Conservation (phyloP, 139 green algal genomes). For the Chlamydomonas urium region DNA sequence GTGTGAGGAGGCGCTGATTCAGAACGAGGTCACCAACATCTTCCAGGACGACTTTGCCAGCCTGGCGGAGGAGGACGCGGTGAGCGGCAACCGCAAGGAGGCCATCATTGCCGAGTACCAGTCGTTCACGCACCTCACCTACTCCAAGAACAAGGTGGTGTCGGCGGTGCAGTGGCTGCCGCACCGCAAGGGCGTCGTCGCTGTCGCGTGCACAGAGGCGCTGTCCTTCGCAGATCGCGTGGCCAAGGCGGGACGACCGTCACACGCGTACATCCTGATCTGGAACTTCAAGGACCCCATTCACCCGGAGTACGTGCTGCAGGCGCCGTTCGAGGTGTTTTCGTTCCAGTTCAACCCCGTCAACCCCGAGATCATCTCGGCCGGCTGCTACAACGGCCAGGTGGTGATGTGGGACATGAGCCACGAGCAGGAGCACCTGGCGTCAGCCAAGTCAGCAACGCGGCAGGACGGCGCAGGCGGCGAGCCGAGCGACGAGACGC, state of each 20-base stretch:
- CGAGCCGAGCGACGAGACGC: neutral
- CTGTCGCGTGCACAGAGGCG: slow-evolving; percentile 60
- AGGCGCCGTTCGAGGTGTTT: slow-evolving; percentile 21
- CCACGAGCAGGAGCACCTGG: slow-evolving; percentile 31
- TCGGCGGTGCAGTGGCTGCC: slow-evolving; percentile 73
- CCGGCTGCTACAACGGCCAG: slow-evolving; percentile 75
- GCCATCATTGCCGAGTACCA: slow-evolving; percentile 14
- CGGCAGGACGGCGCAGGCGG: neutral
- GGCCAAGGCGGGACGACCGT: slow-evolving; percentile 44
- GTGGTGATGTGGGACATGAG: slow-evolving; percentile 30
- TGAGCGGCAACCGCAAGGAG: slow-evolving; percentile 45
- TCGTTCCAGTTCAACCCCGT: slow-evolving; percentile 74
- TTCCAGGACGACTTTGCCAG: slow-evolving; percentile 69
- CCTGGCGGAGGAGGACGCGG: slow-evolving; percentile 63
- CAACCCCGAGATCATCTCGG: slow-evolving; percentile 66
- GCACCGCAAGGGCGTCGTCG: slow-evolving; percentile 59
- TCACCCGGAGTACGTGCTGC: slow-evolving; percentile 77
- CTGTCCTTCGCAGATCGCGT: slow-evolving; percentile 51
- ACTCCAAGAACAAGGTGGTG: slow-evolving; percentile 74
- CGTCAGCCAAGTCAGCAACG: neutral
- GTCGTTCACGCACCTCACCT: slow-evolving; percentile 57
- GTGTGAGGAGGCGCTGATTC: slow-evolving; percentile 57
- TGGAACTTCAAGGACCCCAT: slow-evolving; percentile 84
- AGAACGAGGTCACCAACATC: slow-evolving; percentile 76
- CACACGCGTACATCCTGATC: slow-evolving; percentile 61